A percentile compares a stretch with the other conserved stretches of the same genome.
These are phyloP conservation scores for Termitomyces bulborhizus DNA, from an alignment of 768 basidiomycete genomes.

Conservation along the genomic window DNA sequence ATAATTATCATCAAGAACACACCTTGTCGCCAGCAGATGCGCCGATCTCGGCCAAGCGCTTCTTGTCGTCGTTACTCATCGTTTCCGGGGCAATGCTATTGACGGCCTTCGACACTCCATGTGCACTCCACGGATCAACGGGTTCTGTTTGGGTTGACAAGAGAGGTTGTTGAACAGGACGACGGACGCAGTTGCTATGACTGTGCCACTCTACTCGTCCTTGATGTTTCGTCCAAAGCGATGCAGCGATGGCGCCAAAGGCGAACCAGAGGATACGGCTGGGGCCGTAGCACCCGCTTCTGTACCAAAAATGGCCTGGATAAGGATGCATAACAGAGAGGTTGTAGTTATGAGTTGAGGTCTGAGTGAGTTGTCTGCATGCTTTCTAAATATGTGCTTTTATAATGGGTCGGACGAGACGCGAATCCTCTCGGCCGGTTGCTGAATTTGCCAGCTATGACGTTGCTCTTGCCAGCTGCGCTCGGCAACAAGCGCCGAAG, in stretches of 20 bases:
- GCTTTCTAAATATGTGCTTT: not conserved
- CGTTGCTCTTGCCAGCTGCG: no score
- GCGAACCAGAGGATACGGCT: conserved; percentile 66
- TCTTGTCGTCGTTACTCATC: conserved; percentile 34
- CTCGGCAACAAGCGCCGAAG: not conserved
- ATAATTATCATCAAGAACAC: conserved; percentile 8
- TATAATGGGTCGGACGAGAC: not conserved
- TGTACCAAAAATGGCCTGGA: conserved; percentile 6
- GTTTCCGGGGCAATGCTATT: conserved; percentile 21
- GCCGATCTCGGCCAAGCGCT: conserved; percentile 37
- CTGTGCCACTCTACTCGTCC: conserved; percentile 21
- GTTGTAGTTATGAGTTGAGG: not conserved
- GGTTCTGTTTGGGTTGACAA: conserved; percentile 7
- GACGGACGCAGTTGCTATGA: conserved; percentile 26
- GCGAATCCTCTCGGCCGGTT: not conserved
- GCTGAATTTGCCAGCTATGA: not conserved
- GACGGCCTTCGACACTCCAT: conserved; percentile 21
- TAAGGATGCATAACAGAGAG: conserved; percentile 11
- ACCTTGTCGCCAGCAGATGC: conserved; percentile 48
- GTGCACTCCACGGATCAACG: conserved; percentile 11
- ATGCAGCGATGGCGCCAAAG: conserved; percentile 46
- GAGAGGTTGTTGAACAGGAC: conserved; percentile 11
- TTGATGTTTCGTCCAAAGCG: conserved; percentile 36
- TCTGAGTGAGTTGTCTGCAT: not conserved
- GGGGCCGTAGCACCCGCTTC: conserved; percentile 25